Evolutionary conservation across 2,329 filamentous ascomycete genomes (phyloP).

Genomic region (Dichotomopilus funicola): DNA sequence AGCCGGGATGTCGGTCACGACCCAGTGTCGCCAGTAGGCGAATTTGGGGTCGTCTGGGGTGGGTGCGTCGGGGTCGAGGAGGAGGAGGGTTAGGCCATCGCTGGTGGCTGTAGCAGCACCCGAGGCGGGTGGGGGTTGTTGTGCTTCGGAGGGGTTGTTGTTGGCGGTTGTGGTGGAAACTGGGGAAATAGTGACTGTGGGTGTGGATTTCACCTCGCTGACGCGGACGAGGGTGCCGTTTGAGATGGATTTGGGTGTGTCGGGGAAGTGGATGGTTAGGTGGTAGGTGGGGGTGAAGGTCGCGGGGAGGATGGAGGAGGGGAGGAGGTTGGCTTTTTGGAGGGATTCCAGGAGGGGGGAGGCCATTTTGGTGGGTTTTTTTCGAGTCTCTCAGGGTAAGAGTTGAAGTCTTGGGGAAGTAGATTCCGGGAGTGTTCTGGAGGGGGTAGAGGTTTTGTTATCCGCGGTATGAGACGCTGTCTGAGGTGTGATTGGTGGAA

Average conservation of each 20-base stretch:
- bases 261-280: constrained; percentile 1
- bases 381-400: no score
- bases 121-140: no score
- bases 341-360: no score
- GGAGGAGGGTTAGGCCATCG: constrained; percentile 4
- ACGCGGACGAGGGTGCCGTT: constrained; percentile 7
- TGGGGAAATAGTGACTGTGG: neutral
- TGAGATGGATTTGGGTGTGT: neutral
- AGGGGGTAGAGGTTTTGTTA: no score
- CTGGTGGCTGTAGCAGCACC: no score
- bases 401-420: no score
- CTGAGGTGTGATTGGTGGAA: no score
- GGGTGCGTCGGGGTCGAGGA: constrained; percentile 9
- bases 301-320: neutral
- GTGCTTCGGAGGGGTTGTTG: neutral
- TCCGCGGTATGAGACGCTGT: no score
- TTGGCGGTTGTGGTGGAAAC: neutral
- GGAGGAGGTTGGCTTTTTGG: neutral
- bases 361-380: no score
- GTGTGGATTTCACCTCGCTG: neutral
- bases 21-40: constrained; percentile 9
- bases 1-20: neutral
- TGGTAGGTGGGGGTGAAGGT: constrained; percentile 2
- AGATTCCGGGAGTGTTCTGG: no score
- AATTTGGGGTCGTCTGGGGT: constrained; percentile 11